Conservation (phyloP, 2,329 filamentous ascomycete genomes). For the Sporothrix schenckii region DNA sequence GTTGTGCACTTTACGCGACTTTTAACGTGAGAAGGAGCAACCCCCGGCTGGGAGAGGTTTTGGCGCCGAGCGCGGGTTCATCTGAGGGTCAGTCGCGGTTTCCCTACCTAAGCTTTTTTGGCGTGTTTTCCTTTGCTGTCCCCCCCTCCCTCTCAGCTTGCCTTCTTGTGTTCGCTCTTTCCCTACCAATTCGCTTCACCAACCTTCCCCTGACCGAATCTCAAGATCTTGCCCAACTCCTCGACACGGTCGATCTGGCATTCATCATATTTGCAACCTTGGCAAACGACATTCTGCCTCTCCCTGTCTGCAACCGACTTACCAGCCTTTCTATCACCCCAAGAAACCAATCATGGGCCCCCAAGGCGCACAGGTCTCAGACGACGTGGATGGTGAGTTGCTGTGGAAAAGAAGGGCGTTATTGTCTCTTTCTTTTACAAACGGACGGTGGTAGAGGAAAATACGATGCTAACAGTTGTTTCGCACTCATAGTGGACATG, state of each 20-base stretch:
- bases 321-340: background rate
- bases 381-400: constrained; percentile 54
- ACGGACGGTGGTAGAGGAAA: background rate
- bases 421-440: background rate
- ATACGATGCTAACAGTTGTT: constrained; percentile 31
- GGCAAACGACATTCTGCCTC: background rate
- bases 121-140: constrained; percentile 15
- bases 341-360: constrained; percentile 48
- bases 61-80: constrained; percentile 2
- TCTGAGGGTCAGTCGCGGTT: constrained; percentile 24
- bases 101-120: constrained; percentile 8
- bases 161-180: background rate
- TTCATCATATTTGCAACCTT: too few relatives aligned
- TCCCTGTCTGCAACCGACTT: background rate
- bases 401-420: background rate
- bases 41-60: background rate
- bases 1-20: constrained; percentile 33
- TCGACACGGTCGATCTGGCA: too few relatives aligned
- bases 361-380: constrained; percentile 47
- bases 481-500: constrained; percentile 47
- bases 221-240: too few relatives aligned
- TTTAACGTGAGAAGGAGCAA: constrained; percentile 24
- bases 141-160: constrained; percentile 8
- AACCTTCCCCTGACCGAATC: background rate
- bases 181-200: constrained; percentile 6